A percentile compares a stretch with the other conserved stretches of the same genome.
Evolutionary conservation across 2,329 filamentous ascomycete species (phyloP).

Genomic region (Talaromyces sp.): DNA sequence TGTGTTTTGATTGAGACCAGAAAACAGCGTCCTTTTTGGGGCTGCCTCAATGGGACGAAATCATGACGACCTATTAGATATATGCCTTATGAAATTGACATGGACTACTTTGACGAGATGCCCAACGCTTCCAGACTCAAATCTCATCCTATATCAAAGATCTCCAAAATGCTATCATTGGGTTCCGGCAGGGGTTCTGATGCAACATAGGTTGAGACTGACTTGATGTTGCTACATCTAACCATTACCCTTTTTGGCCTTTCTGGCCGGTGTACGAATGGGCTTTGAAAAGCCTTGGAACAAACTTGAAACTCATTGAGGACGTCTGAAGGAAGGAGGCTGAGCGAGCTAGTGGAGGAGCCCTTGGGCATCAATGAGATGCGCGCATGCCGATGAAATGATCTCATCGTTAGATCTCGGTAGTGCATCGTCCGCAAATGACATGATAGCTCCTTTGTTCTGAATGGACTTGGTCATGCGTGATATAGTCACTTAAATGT

Average conservation of each 20-base stretch:
- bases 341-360: no score
- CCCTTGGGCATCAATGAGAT: background rate
- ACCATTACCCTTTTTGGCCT: background rate
- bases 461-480: background rate
- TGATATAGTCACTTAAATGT: background rate
- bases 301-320: background rate
- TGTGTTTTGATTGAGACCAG: background rate
- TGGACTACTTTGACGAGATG: background rate
- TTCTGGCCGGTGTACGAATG: background rate
- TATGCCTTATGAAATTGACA: background rate
- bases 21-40: background rate
- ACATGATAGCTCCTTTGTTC: background rate
- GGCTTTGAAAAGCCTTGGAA: background rate
- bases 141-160: background rate
- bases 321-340: background rate
- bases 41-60: background rate
- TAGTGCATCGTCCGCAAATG: background rate
- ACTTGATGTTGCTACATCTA: background rate
- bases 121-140: background rate
- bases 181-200: background rate
- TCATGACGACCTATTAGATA: background rate
- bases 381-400: background rate
- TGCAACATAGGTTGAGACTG: background rate
- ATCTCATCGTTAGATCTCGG: background rate
- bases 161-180: background rate